These are phyloP conservation scores for Salinomyces thailandicus DNA, from an alignment of 2,329 filamentous ascomycete species.

Conservation along the genomic window DNA sequence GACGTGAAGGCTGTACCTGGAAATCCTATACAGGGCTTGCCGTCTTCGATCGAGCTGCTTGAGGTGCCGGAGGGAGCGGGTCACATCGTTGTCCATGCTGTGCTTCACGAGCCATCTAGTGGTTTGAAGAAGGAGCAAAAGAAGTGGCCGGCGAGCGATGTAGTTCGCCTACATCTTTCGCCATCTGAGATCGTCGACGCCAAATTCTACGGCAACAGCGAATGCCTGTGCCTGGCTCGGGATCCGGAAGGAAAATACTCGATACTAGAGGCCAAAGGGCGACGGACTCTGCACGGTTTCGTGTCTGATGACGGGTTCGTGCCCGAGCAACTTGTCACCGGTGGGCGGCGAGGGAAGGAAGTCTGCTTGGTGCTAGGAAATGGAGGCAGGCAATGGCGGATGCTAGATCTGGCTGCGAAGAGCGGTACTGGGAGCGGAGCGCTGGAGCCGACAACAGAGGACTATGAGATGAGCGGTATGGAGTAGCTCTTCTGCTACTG, in stretches of 20 bases:
- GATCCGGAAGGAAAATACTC: not conserved
- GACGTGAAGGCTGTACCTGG: too few relatives aligned
- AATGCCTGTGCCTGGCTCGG: not conserved
- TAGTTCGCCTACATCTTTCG: too few relatives aligned
- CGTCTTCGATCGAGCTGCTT: not conserved
- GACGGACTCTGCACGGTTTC: not conserved
- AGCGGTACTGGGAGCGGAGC: not conserved
- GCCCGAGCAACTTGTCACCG: slow-evolving; percentile 43
- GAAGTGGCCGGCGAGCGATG: too few relatives aligned
- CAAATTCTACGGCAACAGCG: slow-evolving; percentile 1
- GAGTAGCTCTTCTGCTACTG: not conserved
- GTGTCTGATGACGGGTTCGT: slow-evolving; percentile 28
- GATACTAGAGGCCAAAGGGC: not conserved
- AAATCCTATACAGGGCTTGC: too few relatives aligned
- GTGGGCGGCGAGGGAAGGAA: slow-evolving; percentile 44
- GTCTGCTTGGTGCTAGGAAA: slow-evolving; percentile 46
- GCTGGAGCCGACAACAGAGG: not conserved
- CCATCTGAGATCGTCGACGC: not conserved
- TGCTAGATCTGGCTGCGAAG: slow-evolving; percentile 39
- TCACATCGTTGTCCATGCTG: too few relatives aligned
- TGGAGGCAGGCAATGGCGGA: slow-evolving; percentile 43
- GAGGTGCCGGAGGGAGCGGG: not conserved
- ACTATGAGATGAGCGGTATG: not conserved
- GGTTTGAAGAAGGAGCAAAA: not conserved
- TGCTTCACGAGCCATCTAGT: too few relatives aligned